phyloP scores from a whole-genome alignment of 177 flowering plant genomes.

The Tripterygium wilfordii region DNA sequence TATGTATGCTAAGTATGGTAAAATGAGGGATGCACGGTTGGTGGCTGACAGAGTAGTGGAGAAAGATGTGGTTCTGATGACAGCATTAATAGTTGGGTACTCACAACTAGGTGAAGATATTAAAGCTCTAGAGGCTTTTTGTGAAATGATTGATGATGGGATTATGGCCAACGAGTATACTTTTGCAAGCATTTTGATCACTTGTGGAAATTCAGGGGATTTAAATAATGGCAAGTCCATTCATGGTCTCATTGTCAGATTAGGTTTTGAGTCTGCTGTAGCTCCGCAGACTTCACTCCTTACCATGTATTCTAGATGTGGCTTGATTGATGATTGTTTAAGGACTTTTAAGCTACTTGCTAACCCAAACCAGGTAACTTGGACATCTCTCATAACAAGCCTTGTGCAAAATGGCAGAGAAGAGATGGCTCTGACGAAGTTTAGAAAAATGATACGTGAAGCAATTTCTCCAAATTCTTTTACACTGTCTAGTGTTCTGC shows the following conservation, averaged over 20 bases:
- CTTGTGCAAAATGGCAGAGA: conserved; percentile 51
- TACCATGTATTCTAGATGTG: conserved; percentile 53
- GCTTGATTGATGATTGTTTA: conserved; percentile 36
- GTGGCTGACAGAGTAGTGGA: conserved; percentile 31
- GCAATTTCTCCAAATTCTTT: conserved; percentile 38
- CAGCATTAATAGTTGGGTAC: conserved; percentile 55
- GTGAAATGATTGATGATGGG: conserved; percentile 31
- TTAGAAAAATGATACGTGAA: conserved; percentile 33
- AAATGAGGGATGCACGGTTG: conserved; percentile 32
- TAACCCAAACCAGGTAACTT: conserved; percentile 39
- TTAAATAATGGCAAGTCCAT: conserved; percentile 29
- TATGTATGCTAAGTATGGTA: conserved; percentile 48
- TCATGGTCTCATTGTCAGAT: conserved; percentile 31
- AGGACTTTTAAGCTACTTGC: conserved; percentile 27
- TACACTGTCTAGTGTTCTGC: conserved; percentile 34
- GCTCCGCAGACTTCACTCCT: conserved; percentile 42
- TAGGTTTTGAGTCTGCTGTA: conserved; percentile 28
- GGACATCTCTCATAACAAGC: conserved; percentile 50
- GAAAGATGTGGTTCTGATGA: conserved; percentile 51
- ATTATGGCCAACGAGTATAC: conserved; percentile 43
- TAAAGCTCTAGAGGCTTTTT: conserved; percentile 38
- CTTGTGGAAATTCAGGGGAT: conserved; percentile 31
- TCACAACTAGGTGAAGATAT: conserved; percentile 35
- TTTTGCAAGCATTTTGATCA: conserved; percentile 39
- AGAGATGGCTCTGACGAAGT: conserved; percentile 33